Conservation (phyloP, 768 basidiomycete genomes). For the Xerocomellus dryophilus region DNA sequence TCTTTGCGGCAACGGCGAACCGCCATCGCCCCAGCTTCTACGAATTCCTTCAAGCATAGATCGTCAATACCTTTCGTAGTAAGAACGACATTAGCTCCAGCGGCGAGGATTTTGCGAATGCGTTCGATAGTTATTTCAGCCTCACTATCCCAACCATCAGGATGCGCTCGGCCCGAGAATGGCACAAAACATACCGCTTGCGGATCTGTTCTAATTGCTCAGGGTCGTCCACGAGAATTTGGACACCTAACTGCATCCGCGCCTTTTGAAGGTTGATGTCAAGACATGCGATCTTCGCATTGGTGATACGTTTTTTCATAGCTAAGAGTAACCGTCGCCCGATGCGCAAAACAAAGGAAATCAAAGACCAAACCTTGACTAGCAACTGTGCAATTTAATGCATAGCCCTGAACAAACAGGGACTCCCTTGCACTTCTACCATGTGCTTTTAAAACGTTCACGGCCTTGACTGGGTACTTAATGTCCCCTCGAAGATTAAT, state of each 20-base stretch:
- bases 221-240: slow-evolving; percentile 95
- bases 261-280: slow-evolving; percentile 97
- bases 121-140: slow-evolving; percentile 94
- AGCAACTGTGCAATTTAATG: slow-evolving; percentile 96
- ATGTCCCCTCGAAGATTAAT: slow-evolving; percentile 91
- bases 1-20: slow-evolving; percentile 97
- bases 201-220: slow-evolving; percentile 95
- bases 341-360: neutral
- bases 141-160: slow-evolving; percentile 57
- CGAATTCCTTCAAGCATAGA: slow-evolving; percentile 95
- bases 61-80: slow-evolving; percentile 99
- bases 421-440: slow-evolving; percentile 95
- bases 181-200: slow-evolving; percentile 57
- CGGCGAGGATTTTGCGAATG: slow-evolving; percentile 90
- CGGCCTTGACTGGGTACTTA: slow-evolving; percentile 99
- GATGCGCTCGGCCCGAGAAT: neutral
- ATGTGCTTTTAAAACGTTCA: slow-evolving; percentile 97
- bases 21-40: slow-evolving; percentile 98
- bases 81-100: slow-evolving; percentile 94
- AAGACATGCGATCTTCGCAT: slow-evolving; percentile 96
- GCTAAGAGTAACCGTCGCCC: slow-evolving; percentile 45
- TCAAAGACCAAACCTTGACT: slow-evolving; percentile 77
- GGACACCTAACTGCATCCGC: slow-evolving; percentile 96
- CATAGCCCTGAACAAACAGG: slow-evolving; percentile 92
- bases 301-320: slow-evolving; percentile 92